Evolutionary conservation across 2,329 filamentous ascomycete genomes (phyloP).

Genomic region (Teratosphaeria pseudoeucalypti): DNA sequence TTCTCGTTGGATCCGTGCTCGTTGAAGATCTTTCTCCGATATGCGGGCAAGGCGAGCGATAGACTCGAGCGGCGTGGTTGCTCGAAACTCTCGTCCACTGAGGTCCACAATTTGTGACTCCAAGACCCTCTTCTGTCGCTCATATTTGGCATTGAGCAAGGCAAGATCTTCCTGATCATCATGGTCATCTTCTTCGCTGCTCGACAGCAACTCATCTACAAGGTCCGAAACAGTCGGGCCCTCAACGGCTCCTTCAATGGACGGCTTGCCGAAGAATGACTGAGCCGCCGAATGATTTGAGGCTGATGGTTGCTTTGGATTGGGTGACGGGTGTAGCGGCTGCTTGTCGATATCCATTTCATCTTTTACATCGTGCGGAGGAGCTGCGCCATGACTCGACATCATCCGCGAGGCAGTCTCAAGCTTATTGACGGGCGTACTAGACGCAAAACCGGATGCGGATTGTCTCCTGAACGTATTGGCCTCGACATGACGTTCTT

Average conservation of each 20-base stretch:
- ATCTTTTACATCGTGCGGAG: background rate
- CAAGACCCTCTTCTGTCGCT: conserved; percentile 34
- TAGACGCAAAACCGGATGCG: background rate
- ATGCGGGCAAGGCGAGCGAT: conserved; percentile 33
- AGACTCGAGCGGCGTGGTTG: conserved; percentile 33
- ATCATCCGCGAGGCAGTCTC: background rate
- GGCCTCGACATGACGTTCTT: conserved; percentile 6
- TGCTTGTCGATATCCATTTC: background rate
- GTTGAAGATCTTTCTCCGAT: conserved; percentile 21
- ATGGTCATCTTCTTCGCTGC: conserved; percentile 37
- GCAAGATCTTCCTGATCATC: conserved; percentile 39
- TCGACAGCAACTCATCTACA: conserved; percentile 20
- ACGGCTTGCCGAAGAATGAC: conserved; percentile 23
- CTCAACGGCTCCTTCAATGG: conserved; percentile 9
- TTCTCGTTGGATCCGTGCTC: conserved; percentile 7
- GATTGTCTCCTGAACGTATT: background rate
- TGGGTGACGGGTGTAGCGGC: conserved; percentile 6
- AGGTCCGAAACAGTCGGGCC: conserved; percentile 11
- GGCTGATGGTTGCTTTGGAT: conserved; percentile 2
- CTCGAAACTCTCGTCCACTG: conserved; percentile 31
- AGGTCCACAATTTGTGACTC: conserved; percentile 35
- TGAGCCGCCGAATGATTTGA: conserved; percentile 18
- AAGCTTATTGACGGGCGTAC: background rate
- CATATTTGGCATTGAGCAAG: conserved; percentile 37
- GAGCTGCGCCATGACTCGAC: background rate